Evolutionary conservation across 305 asterid species (phyloP).

Genomic region (Solanum hybrid): DNA sequence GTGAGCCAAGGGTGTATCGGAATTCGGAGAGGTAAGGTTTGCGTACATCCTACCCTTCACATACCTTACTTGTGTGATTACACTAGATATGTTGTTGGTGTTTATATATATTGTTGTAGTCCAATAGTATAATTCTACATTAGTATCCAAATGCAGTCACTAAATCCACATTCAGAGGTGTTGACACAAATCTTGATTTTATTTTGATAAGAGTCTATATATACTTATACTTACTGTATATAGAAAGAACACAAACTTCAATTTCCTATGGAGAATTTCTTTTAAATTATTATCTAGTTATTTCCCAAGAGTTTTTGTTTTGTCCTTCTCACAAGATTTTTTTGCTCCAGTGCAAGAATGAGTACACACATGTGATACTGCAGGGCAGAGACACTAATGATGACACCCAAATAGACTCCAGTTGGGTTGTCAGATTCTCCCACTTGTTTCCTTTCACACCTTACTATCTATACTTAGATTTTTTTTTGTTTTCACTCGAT

Average conservation of each 20-base stretch:
- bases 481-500: background rate
- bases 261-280: background rate
- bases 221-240: background rate
- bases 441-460: background rate
- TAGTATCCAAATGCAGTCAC: background rate
- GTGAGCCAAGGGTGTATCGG: background rate
- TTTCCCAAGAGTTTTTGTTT: background rate
- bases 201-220: background rate
- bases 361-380: background rate
- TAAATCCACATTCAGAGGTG: background rate
- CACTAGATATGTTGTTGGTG: background rate
- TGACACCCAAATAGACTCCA: background rate
- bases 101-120: background rate
- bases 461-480: background rate
- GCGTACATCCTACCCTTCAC: background rate
- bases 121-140: background rate
- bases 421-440: conserved; percentile 5
- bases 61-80: background rate
- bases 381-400: background rate
- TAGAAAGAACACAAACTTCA: background rate
- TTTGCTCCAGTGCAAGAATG: background rate
- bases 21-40: background rate
- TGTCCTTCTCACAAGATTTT: background rate
- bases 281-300: background rate
- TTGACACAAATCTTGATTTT: background rate